These are phyloP conservation scores for Ceratobasidium sp. DNA, from an alignment of 1,284 basidiomycete genomes.

Conservation along the genomic window DNA sequence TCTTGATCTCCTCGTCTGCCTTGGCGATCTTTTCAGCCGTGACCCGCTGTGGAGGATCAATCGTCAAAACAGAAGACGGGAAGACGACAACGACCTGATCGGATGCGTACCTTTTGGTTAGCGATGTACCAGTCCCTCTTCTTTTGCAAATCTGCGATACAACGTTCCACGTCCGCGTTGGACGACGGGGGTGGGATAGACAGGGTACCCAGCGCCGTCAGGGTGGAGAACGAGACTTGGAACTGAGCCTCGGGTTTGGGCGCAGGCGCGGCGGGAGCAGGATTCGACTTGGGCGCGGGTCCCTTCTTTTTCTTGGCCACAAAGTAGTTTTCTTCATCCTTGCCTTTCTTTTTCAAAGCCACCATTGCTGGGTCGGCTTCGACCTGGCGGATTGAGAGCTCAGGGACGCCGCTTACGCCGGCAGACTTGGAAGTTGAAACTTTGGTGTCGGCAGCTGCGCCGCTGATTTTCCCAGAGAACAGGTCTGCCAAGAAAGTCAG, in stretches of 20 bases:
- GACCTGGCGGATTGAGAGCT: conserved; percentile 85
- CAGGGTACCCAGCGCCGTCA: conserved; percentile 85
- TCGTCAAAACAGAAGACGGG: conserved; percentile 51
- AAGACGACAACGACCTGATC: conserved; percentile 48
- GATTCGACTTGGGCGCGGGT: conserved; percentile 53
- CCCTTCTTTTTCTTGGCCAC: conserved; percentile 77
- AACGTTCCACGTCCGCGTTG: conserved; percentile 77
- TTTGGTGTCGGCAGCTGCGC: conserved; percentile 51
- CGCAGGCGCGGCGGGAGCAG: conserved; percentile 48
- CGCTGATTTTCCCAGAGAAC: conserved; percentile 76
- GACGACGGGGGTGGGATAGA: conserved; percentile 90
- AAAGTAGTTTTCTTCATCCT: conserved; percentile 85
- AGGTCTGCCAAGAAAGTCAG: conserved; percentile 58
- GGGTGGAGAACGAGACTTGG: conserved; percentile 84
- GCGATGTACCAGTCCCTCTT: conserved; percentile 94
- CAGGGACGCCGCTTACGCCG: conserved; percentile 75
- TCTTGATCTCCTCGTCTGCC: conserved; percentile 79
- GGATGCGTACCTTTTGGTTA: conserved; percentile 56
- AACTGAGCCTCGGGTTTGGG: conserved; percentile 57
- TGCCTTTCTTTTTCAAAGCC: conserved; percentile 89
- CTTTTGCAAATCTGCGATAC: conserved; percentile 88
- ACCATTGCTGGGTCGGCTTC: conserved; percentile 76
- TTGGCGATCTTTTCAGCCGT: conserved; percentile 77
- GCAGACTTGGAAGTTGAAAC: conserved; percentile 45
- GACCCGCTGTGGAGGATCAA: conserved; percentile 54